These are phyloP conservation scores for Rhodotorula babjevae DNA, from an alignment of 768 basidiomycete species.

Conservation along the genomic window DNA sequence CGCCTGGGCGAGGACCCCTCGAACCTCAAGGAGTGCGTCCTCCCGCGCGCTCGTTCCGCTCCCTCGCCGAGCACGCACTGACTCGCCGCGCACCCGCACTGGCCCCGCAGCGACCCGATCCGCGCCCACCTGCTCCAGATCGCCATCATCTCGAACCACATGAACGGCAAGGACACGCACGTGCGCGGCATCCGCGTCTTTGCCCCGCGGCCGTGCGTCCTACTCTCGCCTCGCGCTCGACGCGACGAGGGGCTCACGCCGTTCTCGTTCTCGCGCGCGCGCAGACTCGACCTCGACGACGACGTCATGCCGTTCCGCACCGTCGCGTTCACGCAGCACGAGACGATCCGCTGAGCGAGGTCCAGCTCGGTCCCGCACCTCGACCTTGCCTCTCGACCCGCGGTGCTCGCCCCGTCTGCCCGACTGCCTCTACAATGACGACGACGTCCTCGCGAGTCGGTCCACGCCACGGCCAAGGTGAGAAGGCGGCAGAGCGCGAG, in stretches of 20 bases:
- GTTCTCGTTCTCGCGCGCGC: slow-evolving; percentile 45
- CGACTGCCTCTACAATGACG: no score
- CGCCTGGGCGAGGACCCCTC: slow-evolving; percentile 55
- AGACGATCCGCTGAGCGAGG: slow-evolving; percentile 61
- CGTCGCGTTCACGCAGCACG: slow-evolving; percentile 67
- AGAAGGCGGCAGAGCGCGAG: no score
- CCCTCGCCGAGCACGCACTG: not conserved
- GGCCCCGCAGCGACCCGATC: slow-evolving; percentile 65
- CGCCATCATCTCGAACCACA: slow-evolving; percentile 84
- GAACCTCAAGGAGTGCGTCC: slow-evolving; percentile 67
- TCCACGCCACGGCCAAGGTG: no score
- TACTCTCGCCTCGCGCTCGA: slow-evolving; percentile 20
- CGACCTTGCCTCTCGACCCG: no score
- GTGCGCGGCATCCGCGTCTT: slow-evolving; percentile 84
- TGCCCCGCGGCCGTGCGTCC: slow-evolving; percentile 70
- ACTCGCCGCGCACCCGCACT: not conserved
- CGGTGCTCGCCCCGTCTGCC: no score
- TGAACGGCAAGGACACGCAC: slow-evolving; percentile 99
- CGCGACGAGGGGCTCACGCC: slow-evolving; percentile 67
- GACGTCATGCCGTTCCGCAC: slow-evolving; percentile 70
- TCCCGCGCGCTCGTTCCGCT: not conserved
- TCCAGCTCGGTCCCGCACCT: no score
- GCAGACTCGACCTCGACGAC: slow-evolving; percentile 51
- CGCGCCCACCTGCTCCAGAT: slow-evolving; percentile 86
- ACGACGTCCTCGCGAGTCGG: no score